phyloP scores from a whole-genome alignment of 345 rosid genomes.

The Diplotaxis tenuifolia region DNA sequence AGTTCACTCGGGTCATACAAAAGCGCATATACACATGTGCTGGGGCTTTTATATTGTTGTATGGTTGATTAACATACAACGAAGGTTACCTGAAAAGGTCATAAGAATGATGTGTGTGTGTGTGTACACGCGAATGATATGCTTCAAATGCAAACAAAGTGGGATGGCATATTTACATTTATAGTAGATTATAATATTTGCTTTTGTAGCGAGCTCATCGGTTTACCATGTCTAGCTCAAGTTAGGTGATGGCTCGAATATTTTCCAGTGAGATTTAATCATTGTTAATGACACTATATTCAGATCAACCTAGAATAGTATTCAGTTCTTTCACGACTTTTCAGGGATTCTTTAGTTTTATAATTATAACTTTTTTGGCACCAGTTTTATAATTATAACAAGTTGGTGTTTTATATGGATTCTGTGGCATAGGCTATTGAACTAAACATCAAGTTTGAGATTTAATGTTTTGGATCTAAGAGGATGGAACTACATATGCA shows the following conservation, averaged over 20 bases:
- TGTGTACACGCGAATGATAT: not conserved
- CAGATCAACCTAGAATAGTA: not conserved
- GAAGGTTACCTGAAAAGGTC: constrained; percentile 28
- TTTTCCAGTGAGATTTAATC: not conserved
- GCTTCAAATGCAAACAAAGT: constrained; percentile 10
- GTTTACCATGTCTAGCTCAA: not conserved
- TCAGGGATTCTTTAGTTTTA: not conserved
- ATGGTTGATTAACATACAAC: constrained; percentile 2
- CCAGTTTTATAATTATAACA: not conserved
- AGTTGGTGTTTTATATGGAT: not conserved
- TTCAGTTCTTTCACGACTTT: not conserved
- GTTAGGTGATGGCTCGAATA: not conserved
- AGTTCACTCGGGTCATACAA: constrained; percentile 13
- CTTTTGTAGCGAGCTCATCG: not conserved
- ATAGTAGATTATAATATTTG: not conserved
- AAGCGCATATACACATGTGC: constrained; percentile 16
- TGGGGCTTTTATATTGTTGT: not conserved
- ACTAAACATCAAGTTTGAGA: constrained; percentile 1
- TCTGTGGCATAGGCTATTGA: not conserved
- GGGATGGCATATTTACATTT: not conserved
- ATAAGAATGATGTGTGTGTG: constrained; percentile 5
- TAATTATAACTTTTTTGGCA: no score
- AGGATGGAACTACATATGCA: not conserved
- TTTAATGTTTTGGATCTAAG: constrained; percentile 18
- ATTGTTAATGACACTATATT: not conserved